A percentile compares a stretch with the other conserved stretches of the same genome.
phyloP scores from a whole-genome alignment of 1,284 basidiomycete species.

The Schizophyllum amplum region DNA sequence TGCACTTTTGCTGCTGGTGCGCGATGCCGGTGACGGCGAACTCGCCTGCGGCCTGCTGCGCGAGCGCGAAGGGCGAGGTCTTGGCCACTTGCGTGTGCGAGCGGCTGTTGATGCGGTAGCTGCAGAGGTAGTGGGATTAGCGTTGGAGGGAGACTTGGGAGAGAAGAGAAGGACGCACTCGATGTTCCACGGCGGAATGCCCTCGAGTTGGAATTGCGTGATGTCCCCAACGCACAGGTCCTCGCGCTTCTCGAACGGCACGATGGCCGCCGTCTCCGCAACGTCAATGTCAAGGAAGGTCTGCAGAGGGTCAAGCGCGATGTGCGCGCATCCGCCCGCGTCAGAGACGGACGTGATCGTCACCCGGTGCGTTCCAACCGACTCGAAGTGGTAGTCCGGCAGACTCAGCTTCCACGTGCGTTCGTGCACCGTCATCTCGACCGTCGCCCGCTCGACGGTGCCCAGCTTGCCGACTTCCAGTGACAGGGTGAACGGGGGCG shows the following conservation, averaged over 20 bases:
- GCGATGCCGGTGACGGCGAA: slow-evolving; percentile 83
- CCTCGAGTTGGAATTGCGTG: slow-evolving; percentile 89
- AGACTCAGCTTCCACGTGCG: slow-evolving; percentile 69
- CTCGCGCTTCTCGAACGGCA: slow-evolving; percentile 69
- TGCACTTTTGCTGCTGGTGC: slow-evolving; percentile 87
- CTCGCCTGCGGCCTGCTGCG: slow-evolving; percentile 75
- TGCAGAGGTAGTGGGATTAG: slow-evolving; percentile 19
- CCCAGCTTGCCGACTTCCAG: slow-evolving; percentile 72
- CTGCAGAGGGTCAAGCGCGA: slow-evolving; percentile 54
- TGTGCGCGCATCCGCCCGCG: slow-evolving; percentile 72
- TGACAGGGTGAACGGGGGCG: slow-evolving; percentile 81
- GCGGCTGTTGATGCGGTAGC: slow-evolving; percentile 80
- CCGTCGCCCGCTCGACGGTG: slow-evolving; percentile 47
- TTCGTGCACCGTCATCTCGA: slow-evolving; percentile 26
- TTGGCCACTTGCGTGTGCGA: slow-evolving; percentile 68
- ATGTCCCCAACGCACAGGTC: slow-evolving; percentile 91
- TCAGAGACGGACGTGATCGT: slow-evolving; percentile 72
- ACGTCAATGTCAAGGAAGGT: slow-evolving; percentile 78
- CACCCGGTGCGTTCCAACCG: slow-evolving; percentile 76
- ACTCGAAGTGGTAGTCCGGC: slow-evolving; percentile 63
- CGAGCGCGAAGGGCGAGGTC: slow-evolving; percentile 74
- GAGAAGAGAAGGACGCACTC: slow-evolving; percentile 41
- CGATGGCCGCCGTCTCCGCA: slow-evolving; percentile 89
- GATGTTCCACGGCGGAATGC: slow-evolving; percentile 92
- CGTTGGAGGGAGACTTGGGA: neutral